Base-by-base conservation (phyloP, 139 green algal species). In the Chlamydomonas schloesseri region DNA sequence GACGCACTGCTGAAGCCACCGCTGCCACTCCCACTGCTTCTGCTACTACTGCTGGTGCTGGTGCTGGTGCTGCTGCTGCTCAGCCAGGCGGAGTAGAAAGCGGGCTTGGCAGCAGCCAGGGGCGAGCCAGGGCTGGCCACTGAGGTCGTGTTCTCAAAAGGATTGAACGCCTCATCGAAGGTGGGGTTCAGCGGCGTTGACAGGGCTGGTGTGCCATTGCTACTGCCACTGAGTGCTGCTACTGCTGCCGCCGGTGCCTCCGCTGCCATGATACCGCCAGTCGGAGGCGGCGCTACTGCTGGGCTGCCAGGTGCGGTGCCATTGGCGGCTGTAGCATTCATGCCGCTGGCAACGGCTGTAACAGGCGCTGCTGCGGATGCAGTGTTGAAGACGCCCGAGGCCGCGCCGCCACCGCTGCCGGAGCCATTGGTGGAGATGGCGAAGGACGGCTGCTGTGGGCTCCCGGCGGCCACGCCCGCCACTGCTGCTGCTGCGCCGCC, bases 51-150 rank as follows among this genome's bases (percentile, higher is more conserved):
- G 57, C 31, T 57, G 18, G 29, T 34, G 58, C 5, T 29, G 13
- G 33, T 36, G 55, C n/a, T 37, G 14, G 0, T 71, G 47, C 29
- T 23, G 34, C 34, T 71, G 57, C 33, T 36, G 67, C 34, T 4
- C 0, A 58, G 24, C 77, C 77, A 83, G 8, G 60, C 64, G 37
- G 68, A 62, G 42, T 83, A 83, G 62, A 83, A 83, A 13, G 31
- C 77, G 28, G 77, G 77, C 62, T 83, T 83, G 60, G 77, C 31
- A 6, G 77, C 77, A 11, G 11, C 26, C 28, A 83, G 77, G 36
- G 77, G 77, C 17, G 62, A 42, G 2, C 77, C 77, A 0, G 77
- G 77, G 15, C 55, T 72, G 36, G 62, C 20, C 28, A 73, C 33
- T 0, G 77, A 73, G 1, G 77, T 73, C 11, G 77, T 65, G 62